A percentile compares a stretch with the other conserved stretches of the same genome.
Evolutionary conservation across 2,329 filamentous ascomycete genomes (phyloP).

Genomic region (Alternaria gansuensis): DNA sequence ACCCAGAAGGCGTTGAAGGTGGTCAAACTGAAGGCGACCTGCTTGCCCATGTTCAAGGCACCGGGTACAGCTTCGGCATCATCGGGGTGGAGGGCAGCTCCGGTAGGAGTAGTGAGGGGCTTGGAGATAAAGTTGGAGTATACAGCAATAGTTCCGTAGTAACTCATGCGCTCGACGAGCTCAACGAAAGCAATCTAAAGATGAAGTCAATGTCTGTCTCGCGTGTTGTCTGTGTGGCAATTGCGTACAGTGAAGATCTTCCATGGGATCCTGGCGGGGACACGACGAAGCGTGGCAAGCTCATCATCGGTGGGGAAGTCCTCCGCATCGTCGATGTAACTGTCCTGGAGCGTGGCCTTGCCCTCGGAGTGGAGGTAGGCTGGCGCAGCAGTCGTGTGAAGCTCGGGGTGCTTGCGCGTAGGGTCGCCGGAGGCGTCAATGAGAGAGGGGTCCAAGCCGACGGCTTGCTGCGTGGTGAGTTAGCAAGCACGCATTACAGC

Average conservation of each 20-base stretch:
- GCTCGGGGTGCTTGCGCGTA: slow-evolving; percentile 43
- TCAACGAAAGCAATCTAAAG: slow-evolving; percentile 51
- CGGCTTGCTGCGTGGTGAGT: slow-evolving; percentile 34
- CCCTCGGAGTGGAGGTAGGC: slow-evolving; percentile 47
- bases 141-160: slow-evolving; percentile 51
- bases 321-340: slow-evolving; percentile 39
- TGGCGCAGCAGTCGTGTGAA: slow-evolving; percentile 37
- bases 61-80: slow-evolving; percentile 54
- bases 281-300: slow-evolving; percentile 47
- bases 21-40: slow-evolving; percentile 61
- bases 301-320: slow-evolving; percentile 49
- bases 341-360: slow-evolving; percentile 50
- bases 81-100: slow-evolving; percentile 40
- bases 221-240: not conserved
- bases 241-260: slow-evolving; percentile 37
- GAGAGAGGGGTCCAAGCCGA: slow-evolving; percentile 47
- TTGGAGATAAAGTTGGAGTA: slow-evolving; percentile 53
- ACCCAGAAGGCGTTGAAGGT: slow-evolving; percentile 66
- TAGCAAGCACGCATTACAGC: slow-evolving; percentile 5
- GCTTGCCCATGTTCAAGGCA: slow-evolving; percentile 65
- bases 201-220: slow-evolving; percentile 8
- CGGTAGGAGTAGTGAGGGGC: slow-evolving; percentile 42
- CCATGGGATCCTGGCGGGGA: slow-evolving; percentile 48
- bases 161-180: slow-evolving; percentile 52
- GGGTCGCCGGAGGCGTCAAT: slow-evolving; percentile 49